Base-by-base conservation (phyloP, 2,329 filamentous ascomycete species). In the Boeremia exigua region DNA sequence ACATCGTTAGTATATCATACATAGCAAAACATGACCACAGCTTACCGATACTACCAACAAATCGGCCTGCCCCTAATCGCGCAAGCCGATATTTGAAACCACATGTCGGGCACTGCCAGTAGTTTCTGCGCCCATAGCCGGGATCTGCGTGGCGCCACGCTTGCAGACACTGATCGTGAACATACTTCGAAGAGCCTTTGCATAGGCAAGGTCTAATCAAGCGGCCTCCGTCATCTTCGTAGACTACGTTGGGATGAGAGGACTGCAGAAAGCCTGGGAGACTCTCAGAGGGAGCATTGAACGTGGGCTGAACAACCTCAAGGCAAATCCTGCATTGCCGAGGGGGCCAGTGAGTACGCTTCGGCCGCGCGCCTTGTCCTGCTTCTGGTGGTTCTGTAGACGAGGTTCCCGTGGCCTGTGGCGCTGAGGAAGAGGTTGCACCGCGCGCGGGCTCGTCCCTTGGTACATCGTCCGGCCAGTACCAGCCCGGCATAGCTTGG, bases 151-250 rank as follows among this genome's bases (percentile, higher is more conserved):
- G 83, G 64, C 95, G 86, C 92, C 93, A 98, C 10, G 85, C 82
- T 68, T 90, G 86, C 44, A 99, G 81, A 71, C 95, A 99, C 28
- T 87, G 89, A 75, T 97, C 92, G 75, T 99, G 95, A 23, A 98
- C 92, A 76, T 96, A 97, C 78, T 91, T 91, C 66, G 94, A 91
- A 34, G 90, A 91, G 48, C 95, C 95, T 78, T 91, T 96, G 83
- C 95, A 99, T 77, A 88, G 87, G 81, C 95, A 99, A 32, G 95
- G 95, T 49, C 90, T 89, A 66, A 98, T 84, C 27, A 99, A 81
- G 46, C 92, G 88, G 28, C 89, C 83, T 61, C 88, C 90, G 58
- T 90, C 85, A 23, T 91, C 93, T 47, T 88, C 83, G 69, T 96
- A 96, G 17, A 82, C 81, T 40, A 89, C 85, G 45, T 81, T 50